Base-by-base conservation (phyloP, 352 stramenopile species). In the Globisporangium emineosum region DNA sequence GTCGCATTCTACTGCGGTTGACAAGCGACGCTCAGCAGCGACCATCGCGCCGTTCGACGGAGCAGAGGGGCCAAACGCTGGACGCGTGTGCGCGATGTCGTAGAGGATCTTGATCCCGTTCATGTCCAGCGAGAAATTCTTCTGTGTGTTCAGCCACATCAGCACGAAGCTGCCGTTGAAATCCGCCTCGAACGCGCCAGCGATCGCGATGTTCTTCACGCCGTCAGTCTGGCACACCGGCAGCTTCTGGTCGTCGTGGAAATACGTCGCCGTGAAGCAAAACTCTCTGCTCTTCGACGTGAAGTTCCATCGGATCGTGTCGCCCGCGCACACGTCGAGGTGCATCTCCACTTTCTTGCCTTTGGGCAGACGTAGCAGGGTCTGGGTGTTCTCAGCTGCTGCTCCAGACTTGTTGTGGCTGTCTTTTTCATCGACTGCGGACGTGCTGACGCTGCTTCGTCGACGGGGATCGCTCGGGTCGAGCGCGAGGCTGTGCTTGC, bases 331-430 rank as follows among this genome's bases (percentile, higher is more conserved):
- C 9, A 94, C 83, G 54, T 94, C 81, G 32, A 94, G 64, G 65
- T 94, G 86, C 86, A 94, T 94, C 56, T 94, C 83, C 51, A 90
- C 70, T 30, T 78, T 88, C 12, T 86, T 78, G 6, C 81, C 81
- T 23, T 90, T 90, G 0, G 82, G 58, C 10, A 92, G 40, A 0
- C 67, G 74, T 54, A 89, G 50, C 2, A 75, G 67, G 32, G 56
- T 69, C 35, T 64, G 50, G 3, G 21, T n/a, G 8, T 6, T n/a
- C 5, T 33, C 9, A 13, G 17, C 29, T 27, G n/a, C 64, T 72
- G 17, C 40, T 8, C 21, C 54, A 68, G 37, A 30, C 29, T 53
- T 47, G 23, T n/a, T 30, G 17, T 42, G 27, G 15, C 29, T 32
- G 25, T 42, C 51, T 3, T 19, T 37, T 2, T 67, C 60, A 30